These are phyloP conservation scores for Tuber brumale DNA, from an alignment of 495 filamentous ascomycete species.

Conservation along the genomic window DNA sequence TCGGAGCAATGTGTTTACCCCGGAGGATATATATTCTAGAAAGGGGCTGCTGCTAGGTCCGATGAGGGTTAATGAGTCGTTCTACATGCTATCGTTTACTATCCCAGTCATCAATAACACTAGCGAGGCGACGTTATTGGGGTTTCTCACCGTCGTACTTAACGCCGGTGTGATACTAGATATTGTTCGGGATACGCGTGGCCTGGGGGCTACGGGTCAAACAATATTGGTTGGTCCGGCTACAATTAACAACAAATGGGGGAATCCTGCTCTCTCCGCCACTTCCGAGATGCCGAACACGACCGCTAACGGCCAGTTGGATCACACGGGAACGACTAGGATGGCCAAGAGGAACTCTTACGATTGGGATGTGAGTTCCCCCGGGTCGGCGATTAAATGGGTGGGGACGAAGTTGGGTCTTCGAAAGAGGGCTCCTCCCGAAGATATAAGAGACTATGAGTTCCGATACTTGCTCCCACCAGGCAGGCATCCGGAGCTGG, in stretches of 20 bases:
- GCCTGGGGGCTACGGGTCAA: conserved; percentile 53
- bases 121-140: conserved; percentile 48
- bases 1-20: conserved; percentile 31
- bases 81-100: conserved; percentile 57
- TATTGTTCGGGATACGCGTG: conserved; percentile 53
- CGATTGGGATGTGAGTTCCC: background rate
- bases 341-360: conserved; percentile 17
- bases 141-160: conserved; percentile 52
- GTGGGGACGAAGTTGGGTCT: conserved; percentile 25
- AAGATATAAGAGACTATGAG: conserved; percentile 25
- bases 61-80: conserved; percentile 50
- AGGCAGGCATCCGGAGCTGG: conserved; percentile 21
- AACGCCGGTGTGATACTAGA: conserved; percentile 52
- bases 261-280: conserved; percentile 20
- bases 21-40: conserved; percentile 45
- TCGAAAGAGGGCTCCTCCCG: conserved; percentile 10
- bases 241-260: conserved; percentile 48
- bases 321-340: background rate
- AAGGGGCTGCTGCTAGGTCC: conserved; percentile 55
- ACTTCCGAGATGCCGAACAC: conserved; percentile 12
- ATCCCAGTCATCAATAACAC: conserved; percentile 61
- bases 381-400: conserved; percentile 17
- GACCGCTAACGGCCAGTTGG: conserved; percentile 6
- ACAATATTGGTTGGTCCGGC: conserved; percentile 55
- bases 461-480: conserved; percentile 39